Conservation (phyloP, 495 filamentous ascomycete genomes). For the Podospora bellae-mahoneyi region DNA sequence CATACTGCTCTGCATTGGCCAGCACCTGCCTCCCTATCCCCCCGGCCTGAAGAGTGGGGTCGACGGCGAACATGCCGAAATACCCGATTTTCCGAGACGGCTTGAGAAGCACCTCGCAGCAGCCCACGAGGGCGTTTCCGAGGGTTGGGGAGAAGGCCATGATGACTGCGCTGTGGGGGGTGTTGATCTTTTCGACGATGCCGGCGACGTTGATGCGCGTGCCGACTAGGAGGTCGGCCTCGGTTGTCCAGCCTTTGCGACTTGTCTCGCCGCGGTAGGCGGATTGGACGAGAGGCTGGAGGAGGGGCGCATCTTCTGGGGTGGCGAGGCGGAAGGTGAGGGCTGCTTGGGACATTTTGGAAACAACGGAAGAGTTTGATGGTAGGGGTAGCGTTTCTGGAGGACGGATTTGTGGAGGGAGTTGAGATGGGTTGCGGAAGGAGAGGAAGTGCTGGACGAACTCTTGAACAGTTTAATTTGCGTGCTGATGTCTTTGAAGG, state of each 20-base stretch:
- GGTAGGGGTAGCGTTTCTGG: neutral
- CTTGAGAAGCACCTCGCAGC: constrained; percentile 34
- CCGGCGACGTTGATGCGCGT: constrained; percentile 32
- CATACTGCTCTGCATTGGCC: constrained; percentile 41
- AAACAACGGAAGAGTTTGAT: neutral
- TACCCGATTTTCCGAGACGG: constrained; percentile 26
- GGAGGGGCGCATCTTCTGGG: neutral
- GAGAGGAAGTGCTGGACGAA: neutral
- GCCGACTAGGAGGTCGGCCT: constrained; percentile 33
- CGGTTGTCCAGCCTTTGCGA: constrained; percentile 40
- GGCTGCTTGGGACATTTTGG: neutral
- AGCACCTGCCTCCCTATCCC: constrained; percentile 44
- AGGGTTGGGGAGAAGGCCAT: constrained; percentile 26
- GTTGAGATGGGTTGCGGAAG: neutral
- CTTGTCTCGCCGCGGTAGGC: constrained; percentile 43
- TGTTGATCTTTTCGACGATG: constrained; percentile 39
- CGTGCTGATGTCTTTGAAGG: neutral
- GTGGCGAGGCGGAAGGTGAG: constrained; percentile 15
- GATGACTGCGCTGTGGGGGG: constrained; percentile 37
- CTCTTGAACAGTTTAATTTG: neutral
- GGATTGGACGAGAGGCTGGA: constrained; percentile 36
- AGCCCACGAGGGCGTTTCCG: constrained; percentile 29
- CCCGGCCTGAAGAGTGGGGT: constrained; percentile 34
- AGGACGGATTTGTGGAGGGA: neutral
- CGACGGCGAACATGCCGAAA: constrained; percentile 45